Conservation (phyloP, 306 rosid species). For the Abrus pulchellus region DNA sequence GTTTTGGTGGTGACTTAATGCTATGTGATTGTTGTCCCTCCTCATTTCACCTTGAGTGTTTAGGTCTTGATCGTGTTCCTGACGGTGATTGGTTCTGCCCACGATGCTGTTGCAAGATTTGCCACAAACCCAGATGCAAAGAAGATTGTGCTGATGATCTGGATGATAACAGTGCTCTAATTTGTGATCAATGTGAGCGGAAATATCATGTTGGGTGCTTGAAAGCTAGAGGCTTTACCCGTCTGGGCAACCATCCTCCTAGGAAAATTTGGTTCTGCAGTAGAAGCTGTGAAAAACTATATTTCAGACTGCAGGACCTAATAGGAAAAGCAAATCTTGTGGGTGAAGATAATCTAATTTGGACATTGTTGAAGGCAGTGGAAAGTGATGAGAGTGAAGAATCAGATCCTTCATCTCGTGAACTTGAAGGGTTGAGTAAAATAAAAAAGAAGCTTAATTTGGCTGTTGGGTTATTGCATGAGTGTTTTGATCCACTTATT, state of each 20-base stretch:
- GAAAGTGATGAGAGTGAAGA: not conserved
- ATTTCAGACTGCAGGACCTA: conserved; percentile 49
- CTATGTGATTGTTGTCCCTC: conserved; percentile 74
- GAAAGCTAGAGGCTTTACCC: not conserved
- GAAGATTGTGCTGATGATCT: not conserved
- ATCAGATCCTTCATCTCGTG: not conserved
- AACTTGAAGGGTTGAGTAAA: conserved; percentile 26
- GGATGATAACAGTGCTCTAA: conserved; percentile 14
- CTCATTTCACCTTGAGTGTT: conserved; percentile 58
- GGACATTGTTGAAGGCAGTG: conserved; percentile 61
- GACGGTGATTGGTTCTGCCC: conserved; percentile 80
- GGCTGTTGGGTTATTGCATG: conserved; percentile 64
- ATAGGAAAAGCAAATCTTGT: conserved; percentile 58
- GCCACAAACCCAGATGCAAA: conserved; percentile 42
- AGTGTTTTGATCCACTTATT: conserved; percentile 59
- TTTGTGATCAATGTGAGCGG: conserved; percentile 67
- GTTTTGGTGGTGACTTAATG: conserved; percentile 63
- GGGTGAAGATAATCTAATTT: conserved; percentile 54
- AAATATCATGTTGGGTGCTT: conserved; percentile 62
- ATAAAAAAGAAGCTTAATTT: conserved; percentile 51
- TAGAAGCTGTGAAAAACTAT: conserved; percentile 54
- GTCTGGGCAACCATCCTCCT: not conserved
- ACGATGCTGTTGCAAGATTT: conserved; percentile 64
- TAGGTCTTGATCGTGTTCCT: conserved; percentile 54
- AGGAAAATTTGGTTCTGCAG: conserved; percentile 60